Conservation (phyloP, 2,329 filamentous ascomycete genomes). For the Pleomassaria siparia region DNA sequence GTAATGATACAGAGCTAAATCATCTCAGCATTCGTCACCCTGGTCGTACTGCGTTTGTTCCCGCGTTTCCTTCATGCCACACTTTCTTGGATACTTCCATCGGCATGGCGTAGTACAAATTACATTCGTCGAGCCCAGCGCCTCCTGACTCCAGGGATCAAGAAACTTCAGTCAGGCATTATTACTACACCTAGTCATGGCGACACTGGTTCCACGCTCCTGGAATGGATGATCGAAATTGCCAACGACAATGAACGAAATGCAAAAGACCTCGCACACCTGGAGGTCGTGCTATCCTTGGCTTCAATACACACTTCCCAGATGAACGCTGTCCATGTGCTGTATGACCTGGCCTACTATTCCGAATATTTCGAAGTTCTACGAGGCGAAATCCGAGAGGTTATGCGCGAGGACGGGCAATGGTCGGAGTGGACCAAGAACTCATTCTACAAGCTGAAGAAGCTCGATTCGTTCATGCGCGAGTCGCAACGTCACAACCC, state of each 20-base stretch:
- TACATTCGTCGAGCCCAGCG: slow-evolving; percentile 10
- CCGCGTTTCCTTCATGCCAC: slow-evolving; percentile 5
- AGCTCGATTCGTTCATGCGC: slow-evolving; percentile 23
- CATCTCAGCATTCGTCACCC: slow-evolving; percentile 43
- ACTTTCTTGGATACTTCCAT: slow-evolving; percentile 7
- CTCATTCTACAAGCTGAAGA: slow-evolving; percentile 14
- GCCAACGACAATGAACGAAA: slow-evolving; percentile 4
- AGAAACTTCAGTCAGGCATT: slow-evolving; percentile 1
- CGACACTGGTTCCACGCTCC: slow-evolving; percentile 2
- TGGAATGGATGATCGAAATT: slow-evolving; percentile 9
- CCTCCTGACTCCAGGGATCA: slow-evolving; percentile 10
- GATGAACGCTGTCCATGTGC: slow-evolving; percentile 19
- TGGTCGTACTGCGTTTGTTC: slow-evolving; percentile 30
- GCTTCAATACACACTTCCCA: slow-evolving; percentile 22
- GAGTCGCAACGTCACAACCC: slow-evolving; percentile 18
- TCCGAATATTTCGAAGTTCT: slow-evolving; percentile 9
- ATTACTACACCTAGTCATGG: slow-evolving; percentile 2
- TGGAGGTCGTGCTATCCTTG: slow-evolving; percentile 12
- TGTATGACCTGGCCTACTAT: slow-evolving; percentile 12
- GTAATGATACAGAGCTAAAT: too few relatives aligned
- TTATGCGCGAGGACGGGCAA: slow-evolving; percentile 10
- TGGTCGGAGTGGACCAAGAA: slow-evolving; percentile 6
- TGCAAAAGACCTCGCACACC: slow-evolving; percentile 7
- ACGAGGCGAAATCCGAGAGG: slow-evolving; percentile 9
- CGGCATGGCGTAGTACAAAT: slow-evolving; percentile 3